These are phyloP conservation scores for Aspergillus chevalieri DNA, from an alignment of 2,329 filamentous ascomycete species.

Conservation along the genomic window DNA sequence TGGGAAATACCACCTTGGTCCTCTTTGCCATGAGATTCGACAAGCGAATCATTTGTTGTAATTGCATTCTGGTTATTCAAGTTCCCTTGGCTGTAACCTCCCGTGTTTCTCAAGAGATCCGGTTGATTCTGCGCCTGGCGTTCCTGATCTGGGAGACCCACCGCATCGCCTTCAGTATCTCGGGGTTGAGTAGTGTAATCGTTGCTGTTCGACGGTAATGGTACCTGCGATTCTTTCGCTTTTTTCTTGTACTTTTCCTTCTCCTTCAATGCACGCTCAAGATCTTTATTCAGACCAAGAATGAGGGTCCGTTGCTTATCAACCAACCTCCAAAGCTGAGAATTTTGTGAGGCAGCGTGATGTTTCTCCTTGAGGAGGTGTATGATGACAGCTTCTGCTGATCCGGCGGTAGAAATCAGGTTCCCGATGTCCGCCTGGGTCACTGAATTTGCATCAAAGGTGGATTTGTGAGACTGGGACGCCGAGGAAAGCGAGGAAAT, in stretches of 20 bases:
- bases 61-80: constrained; percentile 4
- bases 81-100: not conserved
- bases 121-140: not conserved
- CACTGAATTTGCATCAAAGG: constrained; percentile 51
- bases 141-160: constrained; percentile 1
- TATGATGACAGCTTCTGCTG: constrained; percentile 79
- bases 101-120: not conserved
- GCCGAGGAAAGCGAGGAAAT: constrained; percentile 67
- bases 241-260: constrained; percentile 92
- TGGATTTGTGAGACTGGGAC: constrained; percentile 53
- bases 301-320: constrained; percentile 96
- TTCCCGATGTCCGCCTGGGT: constrained; percentile 68
- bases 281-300: constrained; percentile 84
- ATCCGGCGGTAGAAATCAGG: constrained; percentile 78
- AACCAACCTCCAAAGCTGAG: constrained; percentile 88
- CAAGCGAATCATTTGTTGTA: constrained; percentile 2
- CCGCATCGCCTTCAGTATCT: constrained; percentile 6
- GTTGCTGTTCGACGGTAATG: constrained; percentile 35
- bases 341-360: constrained; percentile 79
- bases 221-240: constrained; percentile 65
- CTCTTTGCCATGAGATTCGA: not conserved
- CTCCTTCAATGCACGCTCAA: constrained; percentile 84
- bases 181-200: constrained; percentile 10
- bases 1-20: not conserved
- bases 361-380: constrained; percentile 89